Evolutionary conservation across 345 rosid genomes (phyloP), one percentile per base, ranked within the genome.

Genomic region (Heritiera littoralis): DNA sequence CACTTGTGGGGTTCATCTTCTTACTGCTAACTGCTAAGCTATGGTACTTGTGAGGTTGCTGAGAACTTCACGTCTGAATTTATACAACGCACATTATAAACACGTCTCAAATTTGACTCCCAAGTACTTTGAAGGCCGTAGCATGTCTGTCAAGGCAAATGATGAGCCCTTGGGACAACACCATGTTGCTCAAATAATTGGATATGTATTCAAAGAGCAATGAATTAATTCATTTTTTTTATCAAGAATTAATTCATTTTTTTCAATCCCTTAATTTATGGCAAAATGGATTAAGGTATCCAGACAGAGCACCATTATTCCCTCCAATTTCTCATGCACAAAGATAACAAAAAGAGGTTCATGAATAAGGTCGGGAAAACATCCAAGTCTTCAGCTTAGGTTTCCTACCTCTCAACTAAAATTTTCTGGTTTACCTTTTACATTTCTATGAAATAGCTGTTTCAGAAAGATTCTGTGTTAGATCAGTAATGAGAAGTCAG

Each of bases 151-250:
- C 46, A 49, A 28, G 71, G 61, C 46, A 30, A 49, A 64, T 76
- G 61, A 76, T 35, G 18, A 32, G 17, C 48, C 69, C 28, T 14
- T 38, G 32, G 23, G 23, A 64, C 45, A 43, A 32, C 60, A 46
- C 72, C 79, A 64, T 18, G 79, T 76, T 49, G 30, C 59, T 28
- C 17, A 76, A 64, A 76, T 76, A 59, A 76, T 76, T 76, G 58
- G 28, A 38, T 38, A 70, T 73, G 49, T 71, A 73, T 55, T 38
- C 48, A 18, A 35, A 38, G 18, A 11, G 75, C 51, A 35, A 65
- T 49, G 45, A 69, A 30, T 9, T 30, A 30, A 23, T 49, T 71
- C 56, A 51, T 30, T 71, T 71, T 28, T 3, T 71, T 51, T 8
- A 71, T 23, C 28, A 23, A 23, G 45, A 69, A 30, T 9, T 30